Evolutionary conservation across 202 grass and related monocot species (phyloP).

Genomic region (Cymbopogon flexuosus): DNA sequence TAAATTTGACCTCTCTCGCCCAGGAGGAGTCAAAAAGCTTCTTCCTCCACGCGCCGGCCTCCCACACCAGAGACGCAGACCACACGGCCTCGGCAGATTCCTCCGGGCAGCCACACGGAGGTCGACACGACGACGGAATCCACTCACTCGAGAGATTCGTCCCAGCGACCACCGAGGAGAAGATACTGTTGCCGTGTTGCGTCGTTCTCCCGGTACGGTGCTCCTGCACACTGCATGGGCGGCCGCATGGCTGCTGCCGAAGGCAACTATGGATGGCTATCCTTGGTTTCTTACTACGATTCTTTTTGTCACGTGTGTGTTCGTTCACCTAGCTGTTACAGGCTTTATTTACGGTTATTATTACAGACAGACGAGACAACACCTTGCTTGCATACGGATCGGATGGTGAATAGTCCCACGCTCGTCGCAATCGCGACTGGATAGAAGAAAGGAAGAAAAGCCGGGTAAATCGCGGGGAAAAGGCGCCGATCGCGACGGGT

Average conservation of each 20-base stretch:
- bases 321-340: not conserved
- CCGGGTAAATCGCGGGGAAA: not conserved
- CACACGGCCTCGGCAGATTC: conserved; percentile 28
- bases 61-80: not conserved
- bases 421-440: not conserved
- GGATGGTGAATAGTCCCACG: not conserved
- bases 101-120: not conserved
- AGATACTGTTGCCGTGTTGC: not conserved
- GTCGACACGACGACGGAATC: conserved; percentile 34
- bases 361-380: not conserved
- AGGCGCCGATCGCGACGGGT: not conserved
- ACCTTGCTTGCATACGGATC: not conserved
- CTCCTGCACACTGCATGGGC: not conserved
- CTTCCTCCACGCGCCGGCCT: not conserved
- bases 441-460: too few species aligned
- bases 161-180: not conserved
- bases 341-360: not conserved
- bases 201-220: too few species aligned
- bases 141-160: conserved; percentile 25
- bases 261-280: conserved; percentile 13
- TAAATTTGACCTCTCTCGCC: not conserved
- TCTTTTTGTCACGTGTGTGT: not conserved
- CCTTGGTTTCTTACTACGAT: not conserved
- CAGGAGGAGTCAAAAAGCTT: conserved; percentile 20
- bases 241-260: not conserved